Base-by-base conservation (phyloP, 257 asterid species). In the Rehmannia glutinosa region DNA sequence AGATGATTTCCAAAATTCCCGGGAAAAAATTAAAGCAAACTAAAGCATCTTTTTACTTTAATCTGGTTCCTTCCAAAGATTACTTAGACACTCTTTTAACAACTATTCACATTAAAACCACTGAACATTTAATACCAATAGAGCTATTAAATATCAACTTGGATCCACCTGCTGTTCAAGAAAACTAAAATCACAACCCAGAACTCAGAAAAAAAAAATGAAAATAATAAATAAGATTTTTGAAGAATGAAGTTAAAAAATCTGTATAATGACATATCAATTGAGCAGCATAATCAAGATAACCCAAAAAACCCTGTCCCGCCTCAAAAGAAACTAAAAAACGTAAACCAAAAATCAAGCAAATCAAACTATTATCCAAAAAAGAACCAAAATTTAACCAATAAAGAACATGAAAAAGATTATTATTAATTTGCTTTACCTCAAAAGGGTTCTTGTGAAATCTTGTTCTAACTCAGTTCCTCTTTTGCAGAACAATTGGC, bases 81-180 rank as follows among this genome's bases (percentile, higher is more conserved):
- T 25, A 58, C 15, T 35, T 17, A 1, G 5, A 46, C 3, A 46
- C 19, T 33, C 59, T 46, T 36, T 38, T 20, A 38, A 15, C 11
- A 68, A 39, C 46, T 46, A 28, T 13, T 9, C 28, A 51, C 8
- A 43, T 24, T 33, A 21, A 19, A 28, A 38, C n/a, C n/a, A 68
- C 19, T 13, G 11, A 39, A 39, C 36, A 41, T 54, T 52, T 38
- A 51, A 42, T 51, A 52, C 41, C 27, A 52, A 32, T 16, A 65
- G 5, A 43, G 33, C 10, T 4, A 15, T 15, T 62, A 23, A 35
- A 6, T 21, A 23, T 15, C 47, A 57, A 42, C n/a, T 60, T 24
- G 15, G 73, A 76, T 76, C 81, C 43, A 59, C 68, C 70, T 33
- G 49, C 42, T 52, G 45, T 55, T 45, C 17, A 45, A 21, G n/a